Conservation (phyloP, 1,139 yeast species). For the Protomyces inundatus region DNA sequence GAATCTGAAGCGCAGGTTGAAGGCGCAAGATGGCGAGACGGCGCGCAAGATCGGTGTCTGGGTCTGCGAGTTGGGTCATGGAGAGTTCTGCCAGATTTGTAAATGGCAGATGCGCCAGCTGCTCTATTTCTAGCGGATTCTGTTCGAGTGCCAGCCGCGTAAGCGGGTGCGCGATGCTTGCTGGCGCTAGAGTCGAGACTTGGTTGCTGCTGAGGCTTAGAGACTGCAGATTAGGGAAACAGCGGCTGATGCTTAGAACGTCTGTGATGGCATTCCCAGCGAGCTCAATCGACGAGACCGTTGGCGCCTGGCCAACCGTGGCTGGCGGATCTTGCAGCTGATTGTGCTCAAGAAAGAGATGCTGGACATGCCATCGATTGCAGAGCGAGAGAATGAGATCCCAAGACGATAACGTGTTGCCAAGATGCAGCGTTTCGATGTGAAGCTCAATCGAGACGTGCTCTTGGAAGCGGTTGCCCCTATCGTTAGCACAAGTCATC, state of each 20-base stretch:
- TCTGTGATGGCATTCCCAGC: slow-evolving; percentile 5
- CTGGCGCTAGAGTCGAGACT: neutral
- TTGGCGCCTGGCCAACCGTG: neutral
- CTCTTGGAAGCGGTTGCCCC: slow-evolving; percentile 10
- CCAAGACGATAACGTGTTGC: neutral
- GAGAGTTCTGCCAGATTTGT: neutral
- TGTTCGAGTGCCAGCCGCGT: neutral
- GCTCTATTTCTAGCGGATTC: neutral
- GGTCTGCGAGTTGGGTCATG: neutral
- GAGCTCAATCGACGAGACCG: neutral
- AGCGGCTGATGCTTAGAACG: neutral
- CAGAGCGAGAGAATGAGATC: neutral
- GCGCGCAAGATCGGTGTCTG: neutral
- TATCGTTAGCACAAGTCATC: neutral
- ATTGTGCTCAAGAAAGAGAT: neutral
- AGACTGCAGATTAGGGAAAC: neutral
- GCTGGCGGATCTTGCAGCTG: neutral
- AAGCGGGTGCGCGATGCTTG: neutral
- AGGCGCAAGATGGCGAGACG: neutral
- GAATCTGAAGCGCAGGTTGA: slow-evolving; percentile 1
- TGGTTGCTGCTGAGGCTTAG: slow-evolving; percentile 1
- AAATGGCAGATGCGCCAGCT: neutral
- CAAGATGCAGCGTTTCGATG: neutral
- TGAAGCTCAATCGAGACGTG: neutral
- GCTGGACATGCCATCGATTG: neutral